A percentile compares a stretch with the other conserved stretches of the same genome.
Evolutionary conservation across 192 early-diverging fungal species (phyloP).

Genomic region (Gorgonomyces haynaldii): DNA sequence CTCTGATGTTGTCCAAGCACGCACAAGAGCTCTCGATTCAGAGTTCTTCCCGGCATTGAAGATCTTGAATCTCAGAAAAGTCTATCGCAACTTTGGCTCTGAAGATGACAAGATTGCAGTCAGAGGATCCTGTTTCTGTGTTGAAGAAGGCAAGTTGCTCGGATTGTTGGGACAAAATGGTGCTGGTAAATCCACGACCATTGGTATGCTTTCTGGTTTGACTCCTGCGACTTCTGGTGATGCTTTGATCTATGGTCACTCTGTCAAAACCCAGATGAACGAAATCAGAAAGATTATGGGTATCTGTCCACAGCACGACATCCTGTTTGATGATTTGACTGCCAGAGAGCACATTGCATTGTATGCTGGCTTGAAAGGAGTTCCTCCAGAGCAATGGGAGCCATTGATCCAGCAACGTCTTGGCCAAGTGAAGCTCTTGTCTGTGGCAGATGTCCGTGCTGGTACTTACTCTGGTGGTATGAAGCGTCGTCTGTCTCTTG

Average conservation of each 20-base stretch:
- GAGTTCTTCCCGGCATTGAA: conserved; percentile 19
- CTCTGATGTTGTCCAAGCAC: conserved; percentile 33
- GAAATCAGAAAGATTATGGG: conserved; percentile 62
- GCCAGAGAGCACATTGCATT: conserved; percentile 61
- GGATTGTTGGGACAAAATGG: conserved; percentile 39
- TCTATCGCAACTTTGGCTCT: conserved; percentile 13
- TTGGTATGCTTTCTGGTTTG: conserved; percentile 66
- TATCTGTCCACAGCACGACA: conserved; percentile 67
- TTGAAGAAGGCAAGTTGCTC: conserved; percentile 15
- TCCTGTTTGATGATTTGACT: conserved; percentile 64
- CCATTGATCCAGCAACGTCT: conserved; percentile 52
- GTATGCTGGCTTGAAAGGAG: conserved; percentile 69
- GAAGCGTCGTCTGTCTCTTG: conserved; percentile 49
- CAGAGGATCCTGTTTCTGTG: conserved; percentile 1
- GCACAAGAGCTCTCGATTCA: conserved; percentile 27
- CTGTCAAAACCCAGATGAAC: conserved; percentile 45
- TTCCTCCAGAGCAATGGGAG: conserved; percentile 36
- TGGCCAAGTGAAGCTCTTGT: conserved; percentile 53
- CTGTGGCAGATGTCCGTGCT: conserved; percentile 47
- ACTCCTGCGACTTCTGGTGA: conserved; percentile 57
- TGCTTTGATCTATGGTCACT: conserved; percentile 52
- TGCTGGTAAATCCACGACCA: conserved; percentile 69
- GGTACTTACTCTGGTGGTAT: conserved; percentile 61
- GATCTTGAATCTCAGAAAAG: conserved; percentile 37
- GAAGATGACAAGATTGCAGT: conserved; percentile 13